Conservation (phyloP, 805 yeast genomes). For the Barnettozyma vustinii region DNA sequence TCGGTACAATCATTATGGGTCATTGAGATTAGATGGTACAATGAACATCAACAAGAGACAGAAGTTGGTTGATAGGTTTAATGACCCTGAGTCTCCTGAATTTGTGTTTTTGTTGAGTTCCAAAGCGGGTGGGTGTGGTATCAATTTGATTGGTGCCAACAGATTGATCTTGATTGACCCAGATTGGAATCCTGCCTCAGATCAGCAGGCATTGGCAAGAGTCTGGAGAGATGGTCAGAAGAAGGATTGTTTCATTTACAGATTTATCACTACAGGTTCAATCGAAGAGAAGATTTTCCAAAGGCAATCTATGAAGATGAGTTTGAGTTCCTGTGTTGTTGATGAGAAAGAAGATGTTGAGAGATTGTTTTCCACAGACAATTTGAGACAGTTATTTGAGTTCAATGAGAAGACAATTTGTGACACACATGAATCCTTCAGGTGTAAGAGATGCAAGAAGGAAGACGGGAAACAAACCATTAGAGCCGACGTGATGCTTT, state of each 20-base stretch:
- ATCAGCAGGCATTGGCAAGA: constrained; percentile 95
- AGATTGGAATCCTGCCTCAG: constrained; percentile 99
- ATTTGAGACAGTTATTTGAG: constrained; percentile 67
- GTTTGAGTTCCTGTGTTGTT: constrained; percentile 91
- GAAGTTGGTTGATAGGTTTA: constrained; percentile 84
- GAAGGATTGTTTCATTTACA: constrained; percentile 90
- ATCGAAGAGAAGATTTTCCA: constrained; percentile 96
- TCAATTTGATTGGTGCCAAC: constrained; percentile 94
- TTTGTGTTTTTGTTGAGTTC: constrained; percentile 86
- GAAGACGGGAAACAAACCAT: constrained; percentile 49
- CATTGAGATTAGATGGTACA: constrained; percentile 84
- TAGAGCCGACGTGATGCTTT: constrained; percentile 81
- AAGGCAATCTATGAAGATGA: constrained; percentile 90
- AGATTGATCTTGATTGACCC: constrained; percentile 81
- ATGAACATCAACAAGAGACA: constrained; percentile 90
- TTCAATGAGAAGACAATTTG: constrained; percentile 63
- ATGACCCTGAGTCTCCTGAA: constrained; percentile 83
- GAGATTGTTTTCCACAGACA: constrained; percentile 80
- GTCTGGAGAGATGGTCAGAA: constrained; percentile 99
- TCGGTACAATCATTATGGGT: constrained; percentile 66
- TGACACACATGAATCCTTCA: constrained; percentile 90
- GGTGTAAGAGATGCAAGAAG: constrained; percentile 71
- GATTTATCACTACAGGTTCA: constrained; percentile 91
- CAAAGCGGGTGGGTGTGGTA: constrained; percentile 99
- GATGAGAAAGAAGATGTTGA: constrained; percentile 96